Evolutionary conservation across 805 yeast genomes (phyloP).

Genomic region (Tetrapisispora fleetii): DNA sequence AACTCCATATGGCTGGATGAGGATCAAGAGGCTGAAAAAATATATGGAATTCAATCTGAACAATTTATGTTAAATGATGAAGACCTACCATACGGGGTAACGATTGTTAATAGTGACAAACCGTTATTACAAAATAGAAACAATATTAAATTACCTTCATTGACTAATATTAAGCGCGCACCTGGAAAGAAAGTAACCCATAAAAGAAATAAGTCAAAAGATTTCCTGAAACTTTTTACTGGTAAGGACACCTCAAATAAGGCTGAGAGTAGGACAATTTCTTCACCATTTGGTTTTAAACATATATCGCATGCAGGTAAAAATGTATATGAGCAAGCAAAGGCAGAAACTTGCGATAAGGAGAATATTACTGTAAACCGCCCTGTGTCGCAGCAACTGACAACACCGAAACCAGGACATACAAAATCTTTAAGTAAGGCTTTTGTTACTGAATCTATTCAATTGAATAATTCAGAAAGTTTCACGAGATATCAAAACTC

Average conservation of each 20-base stretch:
- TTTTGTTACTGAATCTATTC: constrained; percentile 8
- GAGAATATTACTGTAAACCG: background rate
- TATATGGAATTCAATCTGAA: constrained; percentile 25
- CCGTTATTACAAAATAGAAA: constrained; percentile 25
- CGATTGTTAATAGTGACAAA: constrained; percentile 26
- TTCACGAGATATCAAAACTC: background rate
- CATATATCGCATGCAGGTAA: constrained; percentile 32
- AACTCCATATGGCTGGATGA: constrained; percentile 37
- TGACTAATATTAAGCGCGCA: constrained; percentile 3
- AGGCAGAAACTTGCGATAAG: background rate
- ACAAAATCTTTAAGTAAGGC: constrained; percentile 8
- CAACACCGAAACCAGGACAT: background rate
- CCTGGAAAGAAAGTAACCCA: background rate
- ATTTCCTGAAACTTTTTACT: constrained; percentile 15
- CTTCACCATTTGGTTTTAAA: constrained; percentile 32
- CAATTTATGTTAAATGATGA: constrained; percentile 15
- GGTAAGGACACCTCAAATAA: constrained; percentile 13
- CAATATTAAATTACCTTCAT: constrained; percentile 27
- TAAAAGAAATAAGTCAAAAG: constrained; percentile 11
- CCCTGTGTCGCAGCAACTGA: background rate
- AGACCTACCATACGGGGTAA: constrained; percentile 21
- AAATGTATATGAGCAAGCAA: constrained; percentile 1
- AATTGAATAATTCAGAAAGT: background rate
- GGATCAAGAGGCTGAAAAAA: constrained; percentile 29
- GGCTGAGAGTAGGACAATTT: constrained; percentile 16